phyloP scores from a whole-genome alignment of 768 basidiomycete species.

The Suillus luteus region DNA sequence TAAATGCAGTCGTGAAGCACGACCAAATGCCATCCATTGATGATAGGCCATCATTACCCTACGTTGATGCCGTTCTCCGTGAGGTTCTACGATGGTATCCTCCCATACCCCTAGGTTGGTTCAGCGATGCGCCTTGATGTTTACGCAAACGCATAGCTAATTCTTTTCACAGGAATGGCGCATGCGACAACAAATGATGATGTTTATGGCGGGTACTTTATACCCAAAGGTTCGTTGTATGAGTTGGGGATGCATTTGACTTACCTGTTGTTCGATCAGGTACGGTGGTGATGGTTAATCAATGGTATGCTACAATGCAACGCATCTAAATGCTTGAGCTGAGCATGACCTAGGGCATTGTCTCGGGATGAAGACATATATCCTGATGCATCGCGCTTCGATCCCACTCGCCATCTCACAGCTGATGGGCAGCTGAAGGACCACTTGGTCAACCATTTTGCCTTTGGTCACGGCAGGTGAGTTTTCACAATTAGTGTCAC shows the following conservation, averaged over 20 bases:
- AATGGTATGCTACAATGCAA: slow-evolving; percentile 17
- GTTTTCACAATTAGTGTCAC: neutral
- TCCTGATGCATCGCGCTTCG: slow-evolving; percentile 10
- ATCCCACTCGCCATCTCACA: slow-evolving; percentile 10
- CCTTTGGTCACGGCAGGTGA: slow-evolving; percentile 4
- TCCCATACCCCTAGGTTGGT: slow-evolving; percentile 13
- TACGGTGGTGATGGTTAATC: slow-evolving; percentile 23
- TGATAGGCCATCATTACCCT: slow-evolving; percentile 13
- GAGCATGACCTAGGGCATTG: neutral
- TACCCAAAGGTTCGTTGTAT: slow-evolving; percentile 43
- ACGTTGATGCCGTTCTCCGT: slow-evolving; percentile 15
- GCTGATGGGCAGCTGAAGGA: slow-evolving; percentile 7
- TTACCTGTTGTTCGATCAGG: slow-evolving; percentile 15
- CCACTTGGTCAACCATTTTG: neutral
- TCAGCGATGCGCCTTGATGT: neutral
- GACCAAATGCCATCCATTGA: slow-evolving; percentile 21
- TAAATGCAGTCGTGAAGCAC: slow-evolving; percentile 27
- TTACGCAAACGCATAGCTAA: neutral
- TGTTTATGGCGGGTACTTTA: slow-evolving; percentile 44
- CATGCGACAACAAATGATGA: slow-evolving; percentile 37
- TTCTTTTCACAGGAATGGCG: slow-evolving; percentile 19
- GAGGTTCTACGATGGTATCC: slow-evolving; percentile 15
- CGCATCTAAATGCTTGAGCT: neutral
- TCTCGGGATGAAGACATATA: slow-evolving; percentile 2
- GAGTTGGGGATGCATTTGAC: neutral